Evolutionary conservation across 306 rosid species (phyloP), one percentile per base, ranked within the genome.

Genomic region (Biancaea sappan): DNA sequence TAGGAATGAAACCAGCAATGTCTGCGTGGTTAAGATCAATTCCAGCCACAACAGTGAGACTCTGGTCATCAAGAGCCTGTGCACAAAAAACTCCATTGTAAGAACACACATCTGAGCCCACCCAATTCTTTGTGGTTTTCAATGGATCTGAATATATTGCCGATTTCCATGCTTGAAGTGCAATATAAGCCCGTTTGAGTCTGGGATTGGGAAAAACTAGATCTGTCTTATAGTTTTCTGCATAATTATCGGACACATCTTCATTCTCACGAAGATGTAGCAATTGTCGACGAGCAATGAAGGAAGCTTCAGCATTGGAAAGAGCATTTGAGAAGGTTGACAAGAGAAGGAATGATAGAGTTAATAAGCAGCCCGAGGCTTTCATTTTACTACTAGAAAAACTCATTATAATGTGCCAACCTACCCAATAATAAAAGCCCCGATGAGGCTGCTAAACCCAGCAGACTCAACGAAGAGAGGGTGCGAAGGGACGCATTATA

Each of bases 21-120:
- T 94, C 96, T 2, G 86, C 98, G 8, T 85, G 83, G 81, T 91
- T 94, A 21, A 94, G 82, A 58, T 94, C 97, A 10, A 94, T 60
- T 5, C 96, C 98, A 2, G 90, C 97, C 10, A 94, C 97, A 32
- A 94, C 96, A 0, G 66, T 53, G 9, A 83, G 6, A 1, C 22
- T 81, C 0, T 86, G 26, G 21, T 91, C 78, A 35, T 91, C 91
- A 0, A 84, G 47, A 2, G 98, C 82, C 0, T 80, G 76, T 0
- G 88, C 83, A 69, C 97, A 94, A 15, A 72, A 89, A 21, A 94
- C 84, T 0, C 98, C 94, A 0, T 74, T 78, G 73, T 91, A 94
- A 5, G 87, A 80, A 34, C 98, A 91, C 48, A 94, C 98, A 51
- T 94, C 46, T 0, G 81, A 24, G 0, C 98, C 94, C 0, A 48